These are phyloP conservation scores for Lactifluus piperatus DNA, from an alignment of 768 basidiomycete species.

Conservation along the genomic window DNA sequence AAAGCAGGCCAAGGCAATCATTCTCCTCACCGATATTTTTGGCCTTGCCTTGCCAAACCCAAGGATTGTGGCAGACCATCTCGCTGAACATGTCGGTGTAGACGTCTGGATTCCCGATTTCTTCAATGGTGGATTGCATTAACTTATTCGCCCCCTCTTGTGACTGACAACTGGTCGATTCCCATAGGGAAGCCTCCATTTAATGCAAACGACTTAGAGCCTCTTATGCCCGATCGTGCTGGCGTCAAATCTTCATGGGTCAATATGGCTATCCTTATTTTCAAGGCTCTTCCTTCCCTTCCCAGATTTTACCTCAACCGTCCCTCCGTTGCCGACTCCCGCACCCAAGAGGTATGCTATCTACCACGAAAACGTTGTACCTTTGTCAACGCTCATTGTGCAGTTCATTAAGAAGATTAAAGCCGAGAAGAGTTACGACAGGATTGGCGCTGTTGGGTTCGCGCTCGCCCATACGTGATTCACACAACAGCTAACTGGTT, in stretches of 20 bases:
- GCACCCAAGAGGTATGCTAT: constrained; percentile 22
- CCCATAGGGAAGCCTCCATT: constrained; percentile 26
- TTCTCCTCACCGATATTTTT: constrained; percentile 50
- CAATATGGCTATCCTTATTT: constrained; percentile 20
- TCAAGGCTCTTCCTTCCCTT: constrained; percentile 21
- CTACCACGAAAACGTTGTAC: background rate
- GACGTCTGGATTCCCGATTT: constrained; percentile 61
- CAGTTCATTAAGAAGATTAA: constrained; percentile 33
- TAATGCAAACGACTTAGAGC: constrained; percentile 23
- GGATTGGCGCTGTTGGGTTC: constrained; percentile 38
- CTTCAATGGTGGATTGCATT: constrained; percentile 37
- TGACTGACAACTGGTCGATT: background rate
- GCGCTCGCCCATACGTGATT: background rate
- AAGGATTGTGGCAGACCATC: constrained; percentile 48
- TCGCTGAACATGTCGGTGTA: constrained; percentile 40
- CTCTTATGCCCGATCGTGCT: constrained; percentile 26
- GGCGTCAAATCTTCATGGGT: constrained; percentile 20
- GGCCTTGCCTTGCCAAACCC: constrained; percentile 11
- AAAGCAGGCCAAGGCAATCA: constrained; percentile 32
- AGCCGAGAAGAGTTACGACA: constrained; percentile 32
- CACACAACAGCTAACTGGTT: background rate
- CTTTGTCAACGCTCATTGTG: background rate
- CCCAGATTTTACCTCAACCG: constrained; percentile 22
- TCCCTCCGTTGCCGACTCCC: constrained; percentile 25
- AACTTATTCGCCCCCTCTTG: background rate